phyloP scores from a whole-genome alignment of 495 filamentous ascomycete genomes.

The Tuber indicum region DNA sequence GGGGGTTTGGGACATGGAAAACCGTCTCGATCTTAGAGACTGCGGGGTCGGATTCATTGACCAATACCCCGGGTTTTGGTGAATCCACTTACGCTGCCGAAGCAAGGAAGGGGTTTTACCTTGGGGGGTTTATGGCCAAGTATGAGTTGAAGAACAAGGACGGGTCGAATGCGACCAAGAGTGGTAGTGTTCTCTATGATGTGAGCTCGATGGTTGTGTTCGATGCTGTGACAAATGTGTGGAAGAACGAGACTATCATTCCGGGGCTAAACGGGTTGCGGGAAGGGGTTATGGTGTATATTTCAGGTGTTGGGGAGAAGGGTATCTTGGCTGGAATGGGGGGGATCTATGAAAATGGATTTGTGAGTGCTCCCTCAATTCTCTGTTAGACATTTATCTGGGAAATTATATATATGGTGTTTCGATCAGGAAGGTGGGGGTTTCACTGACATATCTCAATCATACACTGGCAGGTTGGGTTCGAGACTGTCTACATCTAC shows the following conservation, averaged over 20 bases:
- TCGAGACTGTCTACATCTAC: neutral
- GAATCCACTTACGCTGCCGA: too few species aligned
- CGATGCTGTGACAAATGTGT: too few species aligned
- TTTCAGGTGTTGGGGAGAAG: slow-evolving; percentile 19
- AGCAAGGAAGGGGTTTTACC: too few species aligned
- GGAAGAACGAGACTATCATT: too few species aligned
- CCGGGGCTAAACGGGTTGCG: neutral
- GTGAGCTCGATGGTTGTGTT: too few species aligned
- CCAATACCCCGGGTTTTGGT: too few species aligned
- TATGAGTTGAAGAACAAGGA: neutral
- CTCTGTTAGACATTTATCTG: neutral
- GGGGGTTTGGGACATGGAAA: too few species aligned
- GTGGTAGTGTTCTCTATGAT: too few species aligned
- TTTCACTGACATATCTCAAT: neutral
- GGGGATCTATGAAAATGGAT: slow-evolving; percentile 27
- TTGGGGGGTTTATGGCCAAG: neutral
- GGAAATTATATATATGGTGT: neutral
- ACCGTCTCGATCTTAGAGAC: too few species aligned
- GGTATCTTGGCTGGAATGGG: slow-evolving; percentile 45
- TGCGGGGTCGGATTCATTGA: too few species aligned
- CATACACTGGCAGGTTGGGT: neutral
- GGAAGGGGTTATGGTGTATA: slow-evolving; percentile 30
- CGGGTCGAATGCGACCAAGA: neutral
- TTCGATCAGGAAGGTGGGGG: neutral
- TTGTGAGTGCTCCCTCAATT: neutral